Evolutionary conservation across 768 basidiomycete genomes (phyloP), one percentile per base, ranked within the genome.

Genomic region (Agaricus subrufescens): DNA sequence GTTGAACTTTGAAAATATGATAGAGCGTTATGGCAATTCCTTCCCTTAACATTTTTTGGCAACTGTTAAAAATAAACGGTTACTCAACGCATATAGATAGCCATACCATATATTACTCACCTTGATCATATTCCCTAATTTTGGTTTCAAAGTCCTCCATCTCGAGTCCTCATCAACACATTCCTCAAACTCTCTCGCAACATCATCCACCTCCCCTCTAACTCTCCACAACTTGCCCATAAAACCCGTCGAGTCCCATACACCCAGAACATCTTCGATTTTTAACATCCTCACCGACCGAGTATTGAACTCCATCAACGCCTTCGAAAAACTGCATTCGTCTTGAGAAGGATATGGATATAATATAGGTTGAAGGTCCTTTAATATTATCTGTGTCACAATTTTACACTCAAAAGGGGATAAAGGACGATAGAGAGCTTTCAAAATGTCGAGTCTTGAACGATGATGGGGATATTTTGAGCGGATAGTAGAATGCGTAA

Each of bases 381-480:
- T 89, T 37, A 96, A 79, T 57, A 98, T 89, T 60, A 96, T 86
- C 64, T 98, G 94, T 0, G 89, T 87, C 47, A 95, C 73, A 58
- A 86, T 80, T 0, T 82, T 75, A 2, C 87, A 80, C 40, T 90
- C 87, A 10, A 70, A 68, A 0, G 91, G 84, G 1, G 83, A 74
- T 9, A 93, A 71, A 2, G 73, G 67, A 40, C 75, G 73, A 60
- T 83, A 94, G 3, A 95, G 75, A 14, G 72, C 67, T n/a, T 71
- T 71, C 1, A 94, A 71, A 43, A 79, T 69, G 1, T 71, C 62
- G 2, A 73, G 71, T 47, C 67, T 73, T 3, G 62, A 58, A 31
- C 71, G 67, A 29, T 47, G 50, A 42, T 49, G 46, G 10, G 68
- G 65, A 57, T 70, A 65, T 48, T 66, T 69, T 2, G 60, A 58